Evolutionary conservation across 768 basidiomycete genomes (phyloP), one percentile per base, ranked within the genome.

Genomic region (Boletus insuetus): DNA sequence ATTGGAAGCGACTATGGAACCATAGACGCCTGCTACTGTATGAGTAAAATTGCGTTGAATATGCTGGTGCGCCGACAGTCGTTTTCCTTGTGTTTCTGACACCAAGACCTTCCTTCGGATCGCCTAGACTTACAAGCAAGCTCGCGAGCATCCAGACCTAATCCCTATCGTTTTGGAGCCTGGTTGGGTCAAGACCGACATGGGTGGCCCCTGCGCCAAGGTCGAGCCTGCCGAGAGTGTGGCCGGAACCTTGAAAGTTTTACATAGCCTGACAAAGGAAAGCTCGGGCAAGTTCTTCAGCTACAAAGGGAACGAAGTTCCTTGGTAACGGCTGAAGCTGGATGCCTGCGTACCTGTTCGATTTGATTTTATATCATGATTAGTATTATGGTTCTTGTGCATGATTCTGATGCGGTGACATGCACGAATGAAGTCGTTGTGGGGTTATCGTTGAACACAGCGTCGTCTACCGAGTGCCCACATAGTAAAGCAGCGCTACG

Each of bases 121-220:
- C 12, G 17, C 26, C 19, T n/a, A 55, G 57, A 55, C 58, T n/a
- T 57, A 59, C 46, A 60, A 56, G 24, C 62, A 63, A 51, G 54
- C 55, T 7, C 22, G 46, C 9, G 49, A 60, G 26, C 51, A 53
- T 10, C 58, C 58, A 13, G 58, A 63, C 20, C 22, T 59, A 2
- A 34, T 34, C 12, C 32, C 32, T 34, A 13, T 34, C 12, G 32
- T 34, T 10, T 34, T 34, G 32, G 32, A 34, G 10, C 32, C 12
- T 34, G 32, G 10, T 34, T 34, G 32, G 65, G 94, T 97, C 60
- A 98, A 96, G 77, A 63, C 62, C 62, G 75, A 70, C 13, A 71
- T 75, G 73, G 74, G 75, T 11, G 74, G 73, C 6, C 49, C 58
- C 22, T 54, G 59, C 40, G 75, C 72, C 8, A 39, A 58, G 34